A percentile compares a stretch with the other conserved stretches of the same genome.
Conservation (phyloP, 2,329 filamentous ascomycete genomes). For the Ramularia endophylla region DNA sequence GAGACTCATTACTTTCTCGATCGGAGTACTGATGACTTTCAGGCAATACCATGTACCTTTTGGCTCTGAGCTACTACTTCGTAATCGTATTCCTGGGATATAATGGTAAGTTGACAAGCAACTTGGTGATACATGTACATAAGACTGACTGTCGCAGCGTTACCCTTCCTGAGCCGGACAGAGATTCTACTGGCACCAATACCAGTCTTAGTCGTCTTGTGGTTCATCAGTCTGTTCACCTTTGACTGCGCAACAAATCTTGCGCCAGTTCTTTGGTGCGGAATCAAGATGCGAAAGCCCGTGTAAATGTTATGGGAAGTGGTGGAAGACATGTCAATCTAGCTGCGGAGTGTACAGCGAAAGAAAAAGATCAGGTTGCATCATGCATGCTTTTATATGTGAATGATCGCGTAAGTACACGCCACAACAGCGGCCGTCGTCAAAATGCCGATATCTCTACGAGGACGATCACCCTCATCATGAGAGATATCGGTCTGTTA, state of each 20-base stretch:
- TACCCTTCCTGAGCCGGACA: conserved; percentile 62
- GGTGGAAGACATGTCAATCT: too few species aligned
- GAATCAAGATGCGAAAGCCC: conserved; percentile 39
- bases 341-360: too few species aligned
- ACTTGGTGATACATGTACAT: neutral
- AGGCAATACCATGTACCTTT: conserved; percentile 57
- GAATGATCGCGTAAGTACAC: too few species aligned
- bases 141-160: conserved; percentile 35
- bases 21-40: too few species aligned
- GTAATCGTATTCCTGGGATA: conserved; percentile 65
- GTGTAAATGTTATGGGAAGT: conserved; percentile 26
- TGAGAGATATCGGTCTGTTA: too few species aligned
- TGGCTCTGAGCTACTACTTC: conserved; percentile 60
- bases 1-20: too few species aligned
- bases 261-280: conserved; percentile 46
- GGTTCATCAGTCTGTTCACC: conserved; percentile 49
- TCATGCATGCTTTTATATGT: too few species aligned
- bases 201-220: conserved; percentile 53
- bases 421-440: too few species aligned
- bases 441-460: too few species aligned
- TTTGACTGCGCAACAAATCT: conserved; percentile 47
- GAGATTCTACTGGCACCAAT: conserved; percentile 59
- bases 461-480: too few species aligned
- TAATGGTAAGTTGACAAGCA: conserved; percentile 43
- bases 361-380: too few species aligned